phyloP scores from a whole-genome alignment of 306 rosid genomes.

The Crataegus laevigata region DNA sequence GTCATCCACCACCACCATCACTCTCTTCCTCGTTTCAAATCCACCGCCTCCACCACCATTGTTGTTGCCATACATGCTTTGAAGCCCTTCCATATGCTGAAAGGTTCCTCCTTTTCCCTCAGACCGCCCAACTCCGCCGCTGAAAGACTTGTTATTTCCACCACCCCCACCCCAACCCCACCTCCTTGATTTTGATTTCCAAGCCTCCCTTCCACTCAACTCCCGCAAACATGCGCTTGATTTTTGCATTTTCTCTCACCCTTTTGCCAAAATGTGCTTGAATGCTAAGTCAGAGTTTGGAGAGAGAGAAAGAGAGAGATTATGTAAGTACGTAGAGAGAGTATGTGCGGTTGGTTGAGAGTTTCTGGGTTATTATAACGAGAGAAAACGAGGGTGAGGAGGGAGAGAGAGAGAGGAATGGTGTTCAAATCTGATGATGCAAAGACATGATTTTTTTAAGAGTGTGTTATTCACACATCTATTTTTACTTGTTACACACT shows the following conservation, averaged over 20 bases:
- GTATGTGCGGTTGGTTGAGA: not conserved
- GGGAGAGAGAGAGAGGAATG: not conserved
- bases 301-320: slow-evolving; percentile 1
- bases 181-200: slow-evolving; percentile 59
- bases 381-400: slow-evolving; percentile 1
- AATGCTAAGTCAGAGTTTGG: not conserved
- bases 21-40: slow-evolving; percentile 57
- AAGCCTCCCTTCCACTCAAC: slow-evolving; percentile 52
- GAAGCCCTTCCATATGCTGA: slow-evolving; percentile 50
- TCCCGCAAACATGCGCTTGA: slow-evolving; percentile 55
- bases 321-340: slow-evolving; percentile 9
- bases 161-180: slow-evolving; percentile 24
- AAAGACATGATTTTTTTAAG: slow-evolving; percentile 15
- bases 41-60: slow-evolving; percentile 26
- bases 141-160: slow-evolving; percentile 18
- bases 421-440: slow-evolving; percentile 8
- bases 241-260: slow-evolving; percentile 35
- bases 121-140: slow-evolving; percentile 2
- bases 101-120: slow-evolving; percentile 23
- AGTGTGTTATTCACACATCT: too few species aligned
- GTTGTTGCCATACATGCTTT: slow-evolving; percentile 34
- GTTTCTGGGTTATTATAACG: slow-evolving; percentile 4
- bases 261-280: not conserved
- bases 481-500: too few species aligned
- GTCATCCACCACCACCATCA: slow-evolving; percentile 84